These are phyloP conservation scores for Cucumis cinereus DNA, from an alignment of 306 rosid species.

Conservation along the genomic window DNA sequence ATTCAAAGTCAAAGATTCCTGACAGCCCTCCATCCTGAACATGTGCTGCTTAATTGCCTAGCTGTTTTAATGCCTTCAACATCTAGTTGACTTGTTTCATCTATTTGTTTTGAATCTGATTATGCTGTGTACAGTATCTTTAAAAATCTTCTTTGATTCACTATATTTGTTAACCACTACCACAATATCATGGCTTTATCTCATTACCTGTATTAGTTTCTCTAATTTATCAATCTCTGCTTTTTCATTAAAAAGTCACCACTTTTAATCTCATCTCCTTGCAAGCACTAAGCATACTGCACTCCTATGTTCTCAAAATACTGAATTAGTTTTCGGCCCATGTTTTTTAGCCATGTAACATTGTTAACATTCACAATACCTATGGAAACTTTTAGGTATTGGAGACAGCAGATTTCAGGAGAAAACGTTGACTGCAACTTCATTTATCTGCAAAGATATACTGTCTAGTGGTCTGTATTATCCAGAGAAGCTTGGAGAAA, in stretches of 20 bases:
- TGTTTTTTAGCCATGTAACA: not conserved
- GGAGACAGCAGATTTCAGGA: conserved; percentile 48
- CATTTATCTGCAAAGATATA: conserved; percentile 62
- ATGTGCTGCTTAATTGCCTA: not conserved
- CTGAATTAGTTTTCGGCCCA: not conserved
- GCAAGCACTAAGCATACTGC: not conserved
- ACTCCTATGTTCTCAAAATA: not conserved
- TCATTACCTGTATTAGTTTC: not conserved
- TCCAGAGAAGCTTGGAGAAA: conserved; percentile 31
- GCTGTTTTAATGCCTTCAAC: not conserved
- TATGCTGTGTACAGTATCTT: not conserved
- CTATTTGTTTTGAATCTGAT: conserved; percentile 1
- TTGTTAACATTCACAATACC: not conserved
- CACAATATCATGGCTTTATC: not conserved
- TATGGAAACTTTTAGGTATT: conserved; percentile 14
- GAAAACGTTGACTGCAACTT: conserved; percentile 25
- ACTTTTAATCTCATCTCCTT: not conserved
- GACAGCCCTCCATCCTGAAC: not conserved
- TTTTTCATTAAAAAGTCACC: not conserved
- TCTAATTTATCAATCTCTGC: not conserved
- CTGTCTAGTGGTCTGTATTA: conserved; percentile 28
- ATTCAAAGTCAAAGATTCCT: not conserved
- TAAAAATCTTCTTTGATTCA: not conserved
- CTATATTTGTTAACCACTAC: not conserved
- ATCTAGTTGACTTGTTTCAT: not conserved